These are phyloP conservation scores for Beta vulgaris DNA, from an alignment of 148 eudicot genomes.

Conservation along the genomic window DNA sequence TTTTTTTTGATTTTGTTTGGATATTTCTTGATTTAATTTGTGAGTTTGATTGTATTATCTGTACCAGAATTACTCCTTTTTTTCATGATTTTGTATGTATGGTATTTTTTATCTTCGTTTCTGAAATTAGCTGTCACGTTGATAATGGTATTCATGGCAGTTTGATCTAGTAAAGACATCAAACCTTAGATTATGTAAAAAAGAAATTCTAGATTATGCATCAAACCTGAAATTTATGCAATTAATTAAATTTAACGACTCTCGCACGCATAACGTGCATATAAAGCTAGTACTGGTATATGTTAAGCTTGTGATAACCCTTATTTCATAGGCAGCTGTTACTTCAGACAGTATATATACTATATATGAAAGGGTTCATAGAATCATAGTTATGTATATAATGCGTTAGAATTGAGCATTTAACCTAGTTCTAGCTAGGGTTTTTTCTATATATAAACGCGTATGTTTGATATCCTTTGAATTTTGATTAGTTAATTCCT, in stretches of 20 bases:
- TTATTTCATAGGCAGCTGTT: neutral
- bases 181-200: too few relatives aligned
- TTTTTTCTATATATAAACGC: neutral
- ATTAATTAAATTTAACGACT: too few relatives aligned
- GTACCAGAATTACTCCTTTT: neutral
- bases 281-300: too few relatives aligned
- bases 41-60: neutral
- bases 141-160: too few relatives aligned
- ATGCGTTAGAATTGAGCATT: neutral
- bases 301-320: too few relatives aligned
- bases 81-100: neutral
- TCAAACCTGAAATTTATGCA: too few relatives aligned
- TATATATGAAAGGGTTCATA: neutral
- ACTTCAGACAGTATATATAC: neutral
- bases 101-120: neutral
- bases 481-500: neutral
- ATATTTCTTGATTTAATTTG: neutral
- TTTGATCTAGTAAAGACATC: too few relatives aligned
- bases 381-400: neutral
- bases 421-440: slow-evolving; percentile 1
- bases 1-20: neutral
- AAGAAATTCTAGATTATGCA: too few relatives aligned
- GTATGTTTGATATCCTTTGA: too few relatives aligned
- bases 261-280: too few relatives aligned
- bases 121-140: too few relatives aligned